Conservation (phyloP, 1,284 basidiomycete species). For the Abortiporus biennis region DNA sequence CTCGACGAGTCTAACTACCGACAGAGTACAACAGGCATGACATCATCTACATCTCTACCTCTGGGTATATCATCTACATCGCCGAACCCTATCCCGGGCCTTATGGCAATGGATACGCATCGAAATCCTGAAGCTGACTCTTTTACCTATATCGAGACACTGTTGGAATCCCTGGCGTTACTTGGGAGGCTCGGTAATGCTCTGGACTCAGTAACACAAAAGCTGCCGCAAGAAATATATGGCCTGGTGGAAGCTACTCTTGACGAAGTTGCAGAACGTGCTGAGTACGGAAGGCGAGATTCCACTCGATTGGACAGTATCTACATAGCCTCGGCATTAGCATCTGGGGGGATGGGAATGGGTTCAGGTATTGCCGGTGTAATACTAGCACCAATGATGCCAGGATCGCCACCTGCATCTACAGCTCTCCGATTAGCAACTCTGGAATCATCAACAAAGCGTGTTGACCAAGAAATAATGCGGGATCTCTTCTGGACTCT, state of each 20-base stretch:
- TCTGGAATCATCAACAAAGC: constrained; percentile 70
- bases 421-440: constrained; percentile 66
- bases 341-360: constrained; percentile 12
- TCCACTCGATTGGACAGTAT: constrained; percentile 22
- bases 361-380: constrained; percentile 13
- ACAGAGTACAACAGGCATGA: constrained; percentile 21
- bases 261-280: constrained; percentile 87
- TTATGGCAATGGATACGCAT: constrained; percentile 10
- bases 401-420: constrained; percentile 31
- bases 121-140: constrained; percentile 88
- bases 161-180: constrained; percentile 89
- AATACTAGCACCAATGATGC: constrained; percentile 5
- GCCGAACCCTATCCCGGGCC: constrained; percentile 17
- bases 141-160: constrained; percentile 90
- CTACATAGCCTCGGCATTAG: constrained; percentile 39
- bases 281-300: constrained; percentile 58
- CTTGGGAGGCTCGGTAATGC: constrained; percentile 86
- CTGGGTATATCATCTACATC: constrained; percentile 16
- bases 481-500: constrained; percentile 96
- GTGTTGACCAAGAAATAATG: constrained; percentile 79
- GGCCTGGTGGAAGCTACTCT: constrained; percentile 82
- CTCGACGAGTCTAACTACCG: constrained; percentile 49
- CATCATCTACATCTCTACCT: constrained; percentile 18
- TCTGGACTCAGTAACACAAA: constrained; percentile 81
- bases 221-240: constrained; percentile 83